These are phyloP conservation scores for Eucalyptus fibrosa DNA, from an alignment of 345 rosid genomes.

Conservation along the genomic window DNA sequence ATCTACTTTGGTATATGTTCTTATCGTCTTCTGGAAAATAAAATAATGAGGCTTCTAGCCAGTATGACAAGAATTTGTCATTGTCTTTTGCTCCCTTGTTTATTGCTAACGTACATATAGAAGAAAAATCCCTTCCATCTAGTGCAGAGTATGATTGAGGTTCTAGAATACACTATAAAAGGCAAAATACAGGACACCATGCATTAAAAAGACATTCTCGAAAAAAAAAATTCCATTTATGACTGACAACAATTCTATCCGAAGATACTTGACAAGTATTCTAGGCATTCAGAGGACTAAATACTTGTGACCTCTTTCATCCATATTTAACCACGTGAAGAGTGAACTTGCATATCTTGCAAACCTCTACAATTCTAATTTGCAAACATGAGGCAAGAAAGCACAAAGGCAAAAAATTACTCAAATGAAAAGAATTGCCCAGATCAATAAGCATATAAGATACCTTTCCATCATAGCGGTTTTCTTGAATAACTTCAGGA, in stretches of 20 bases:
- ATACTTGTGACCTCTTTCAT: neutral
- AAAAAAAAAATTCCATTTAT: neutral
- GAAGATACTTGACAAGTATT: neutral
- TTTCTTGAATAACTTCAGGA: slow-evolving; percentile 99
- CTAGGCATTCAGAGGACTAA: neutral
- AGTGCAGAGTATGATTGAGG: neutral
- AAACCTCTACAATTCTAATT: neutral
- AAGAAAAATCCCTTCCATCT: neutral
- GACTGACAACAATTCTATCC: neutral
- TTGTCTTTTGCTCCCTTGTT: neutral
- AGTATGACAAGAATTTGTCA: neutral
- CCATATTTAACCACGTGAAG: neutral
- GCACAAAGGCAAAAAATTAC: neutral
- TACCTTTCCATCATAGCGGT: slow-evolving; percentile 99
- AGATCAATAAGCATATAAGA: neutral
- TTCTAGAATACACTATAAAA: neutral
- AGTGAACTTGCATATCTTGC: neutral
- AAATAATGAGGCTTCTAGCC: neutral
- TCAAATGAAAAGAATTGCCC: neutral
- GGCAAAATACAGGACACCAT: neutral
- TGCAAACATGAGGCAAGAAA: neutral
- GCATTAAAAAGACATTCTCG: neutral
- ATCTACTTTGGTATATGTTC: neutral
- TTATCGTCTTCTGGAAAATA: neutral
- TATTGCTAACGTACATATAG: neutral